phyloP scores from a whole-genome alignment of 2,329 filamentous ascomycete genomes.

The Aspergillus sclerotialis region DNA sequence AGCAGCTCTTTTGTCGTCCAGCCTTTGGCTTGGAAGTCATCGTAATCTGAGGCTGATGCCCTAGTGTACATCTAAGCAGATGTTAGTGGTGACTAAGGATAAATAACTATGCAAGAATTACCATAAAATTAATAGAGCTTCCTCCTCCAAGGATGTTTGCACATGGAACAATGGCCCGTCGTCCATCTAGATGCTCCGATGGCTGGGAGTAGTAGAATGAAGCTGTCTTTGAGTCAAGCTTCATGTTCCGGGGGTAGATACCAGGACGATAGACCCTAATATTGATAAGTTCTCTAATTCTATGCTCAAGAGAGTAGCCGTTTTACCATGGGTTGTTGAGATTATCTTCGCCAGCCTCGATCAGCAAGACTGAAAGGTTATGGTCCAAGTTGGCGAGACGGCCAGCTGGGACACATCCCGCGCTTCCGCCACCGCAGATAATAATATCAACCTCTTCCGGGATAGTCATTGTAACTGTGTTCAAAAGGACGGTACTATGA shows the following conservation, averaged over 20 bases:
- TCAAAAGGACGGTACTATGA: neutral
- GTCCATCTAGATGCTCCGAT: constrained; percentile 63
- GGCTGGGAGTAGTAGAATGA: constrained; percentile 74
- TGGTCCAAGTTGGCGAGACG: constrained; percentile 67
- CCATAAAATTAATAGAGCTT: constrained; percentile 73
- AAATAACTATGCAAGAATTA: constrained; percentile 21
- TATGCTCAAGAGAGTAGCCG: too few relatives aligned
- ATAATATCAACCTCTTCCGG: constrained; percentile 78
- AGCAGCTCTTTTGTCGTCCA: constrained; percentile 70
- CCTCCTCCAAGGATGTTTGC: constrained; percentile 67
- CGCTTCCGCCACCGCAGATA: constrained; percentile 67
- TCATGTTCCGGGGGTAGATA: constrained; percentile 73
- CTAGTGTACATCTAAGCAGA: constrained; percentile 60
- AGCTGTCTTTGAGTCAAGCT: constrained; percentile 72
- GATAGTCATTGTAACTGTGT: constrained; percentile 46
- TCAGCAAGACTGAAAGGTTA: constrained; percentile 62
- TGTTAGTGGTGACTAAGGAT: constrained; percentile 3
- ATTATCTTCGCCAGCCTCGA: constrained; percentile 66
- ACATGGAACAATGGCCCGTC: constrained; percentile 66
- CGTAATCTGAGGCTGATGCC: constrained; percentile 65
- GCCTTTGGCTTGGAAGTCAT: constrained; percentile 73
- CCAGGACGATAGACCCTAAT: constrained; percentile 63
- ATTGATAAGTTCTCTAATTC: too few relatives aligned
- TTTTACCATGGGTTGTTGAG: constrained; percentile 65
- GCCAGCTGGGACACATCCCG: constrained; percentile 32